Base-by-base conservation (phyloP, 2,329 filamentous ascomycete species). In the Curvularia hawaiiensis region DNA sequence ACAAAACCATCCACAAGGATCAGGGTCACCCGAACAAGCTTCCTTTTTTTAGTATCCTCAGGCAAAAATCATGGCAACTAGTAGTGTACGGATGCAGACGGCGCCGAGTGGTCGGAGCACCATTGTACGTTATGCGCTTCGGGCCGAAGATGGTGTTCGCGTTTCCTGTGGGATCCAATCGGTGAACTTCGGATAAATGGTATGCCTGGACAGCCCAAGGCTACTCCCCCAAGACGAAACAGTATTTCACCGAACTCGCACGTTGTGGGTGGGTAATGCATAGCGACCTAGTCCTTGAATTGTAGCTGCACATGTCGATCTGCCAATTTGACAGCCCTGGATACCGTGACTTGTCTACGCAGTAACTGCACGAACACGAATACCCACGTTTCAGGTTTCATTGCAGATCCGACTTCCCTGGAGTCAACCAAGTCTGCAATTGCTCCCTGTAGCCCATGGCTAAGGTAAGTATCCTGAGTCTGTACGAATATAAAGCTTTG, bases 111-210 rank as follows among this genome's bases (percentile, higher is more conserved):
- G 41, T 18, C 14, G n/a, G 31, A 18, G 45, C 28, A n/a, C 16
- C 24, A 18, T 28, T 30, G 44, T 30, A 45, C 30, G 45, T 56
- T 40, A 53, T 56, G 49, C 57, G 53, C 38, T 56, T 59, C 53
- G 57, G 57, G 39, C 57, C 57, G 57, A 56, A 45, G 18, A 12
- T 51, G 22, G 43, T 35, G 40, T 20, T 33, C 31, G 40, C 46
- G 47, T 45, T 55, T 45, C 14, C 38, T 12, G 22, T 20, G 24
- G 28, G 18, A 50, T 47, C 44, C 46, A 44, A 46, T 45, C 45
- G 41, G 40, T 22, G 35, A 43, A 55, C 45, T 16, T 38, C 20
- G 52, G 30, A 40, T 26, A 10, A 35, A 22, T 33, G 18, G 20
- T 16, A 22, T n/a, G 26, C 26, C 41, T 38, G 16, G 14, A 39